Conservation (phyloP, 2,329 filamentous ascomycete species). For the Talaromyces islandicus region DNA sequence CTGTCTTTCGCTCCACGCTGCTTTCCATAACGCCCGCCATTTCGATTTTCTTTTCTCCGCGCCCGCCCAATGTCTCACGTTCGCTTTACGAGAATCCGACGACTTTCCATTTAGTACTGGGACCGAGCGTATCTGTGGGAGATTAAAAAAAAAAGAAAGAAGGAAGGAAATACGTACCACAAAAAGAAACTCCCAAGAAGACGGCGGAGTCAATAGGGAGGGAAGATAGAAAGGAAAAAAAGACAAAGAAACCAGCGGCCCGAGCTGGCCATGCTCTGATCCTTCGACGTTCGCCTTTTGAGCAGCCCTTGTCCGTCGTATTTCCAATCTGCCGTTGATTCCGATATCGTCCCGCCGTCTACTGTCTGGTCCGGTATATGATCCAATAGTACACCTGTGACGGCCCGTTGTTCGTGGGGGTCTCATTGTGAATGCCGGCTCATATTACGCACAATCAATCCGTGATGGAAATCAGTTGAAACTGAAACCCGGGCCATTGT, state of each 20-base stretch:
- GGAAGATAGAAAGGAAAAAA: not conserved
- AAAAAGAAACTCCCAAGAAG: not conserved
- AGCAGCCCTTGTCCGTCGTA: not conserved
- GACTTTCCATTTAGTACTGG: not conserved
- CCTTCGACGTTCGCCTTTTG: not conserved
- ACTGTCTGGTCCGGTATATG: not conserved
- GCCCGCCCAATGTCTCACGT: not conserved
- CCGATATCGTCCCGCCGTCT: not conserved
- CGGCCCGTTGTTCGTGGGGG: not conserved
- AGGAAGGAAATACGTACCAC: not conserved
- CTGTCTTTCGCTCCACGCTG: not conserved
- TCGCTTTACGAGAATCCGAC: not conserved
- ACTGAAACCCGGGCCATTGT: not conserved
- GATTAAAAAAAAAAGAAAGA: not conserved
- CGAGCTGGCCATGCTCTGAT: not conserved
- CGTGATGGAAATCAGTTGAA: not conserved
- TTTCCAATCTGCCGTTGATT: not conserved
- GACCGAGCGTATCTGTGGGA: not conserved
- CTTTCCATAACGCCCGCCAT: not conserved
- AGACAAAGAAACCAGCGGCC: not conserved
- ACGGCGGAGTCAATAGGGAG: not conserved
- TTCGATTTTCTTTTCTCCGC: not conserved
- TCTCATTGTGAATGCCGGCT: not conserved
- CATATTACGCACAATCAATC: not conserved
- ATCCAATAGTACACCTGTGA: not conserved